Evolutionary conservation across 352 stramenopile genomes (phyloP).

Genomic region (Phytophthora kernoviae): DNA sequence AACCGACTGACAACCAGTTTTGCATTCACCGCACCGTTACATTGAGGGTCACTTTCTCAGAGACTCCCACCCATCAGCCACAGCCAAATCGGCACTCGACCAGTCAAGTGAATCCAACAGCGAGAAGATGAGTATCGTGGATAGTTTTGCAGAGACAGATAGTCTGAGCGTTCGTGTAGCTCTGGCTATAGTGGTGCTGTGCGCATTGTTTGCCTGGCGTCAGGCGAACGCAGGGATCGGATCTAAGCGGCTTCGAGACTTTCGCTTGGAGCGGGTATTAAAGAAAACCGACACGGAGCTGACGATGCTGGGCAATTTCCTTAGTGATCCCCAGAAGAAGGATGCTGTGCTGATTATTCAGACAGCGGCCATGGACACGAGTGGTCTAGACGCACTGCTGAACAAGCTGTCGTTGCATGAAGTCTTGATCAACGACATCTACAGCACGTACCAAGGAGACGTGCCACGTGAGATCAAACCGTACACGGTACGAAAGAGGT

Average conservation of each 20-base stretch:
- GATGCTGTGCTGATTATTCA: constrained; percentile 72
- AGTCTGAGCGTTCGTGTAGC: constrained; percentile 27
- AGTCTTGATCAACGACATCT: constrained; percentile 85
- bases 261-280: constrained; percentile 67
- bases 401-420: constrained; percentile 62
- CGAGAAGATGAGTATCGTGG: too few species aligned
- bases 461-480: constrained; percentile 73
- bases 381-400: constrained; percentile 48
- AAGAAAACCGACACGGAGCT: constrained; percentile 70
- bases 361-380: constrained; percentile 59
- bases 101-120: background rate
- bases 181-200: constrained; percentile 29
- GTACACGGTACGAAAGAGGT: constrained; percentile 53
- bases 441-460: constrained; percentile 79
- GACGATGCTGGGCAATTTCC: constrained; percentile 73
- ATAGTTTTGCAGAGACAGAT: background rate
- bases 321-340: constrained; percentile 59
- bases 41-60: too few species aligned
- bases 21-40: too few species aligned
- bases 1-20: too few species aligned
- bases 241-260: constrained; percentile 51
- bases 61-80: too few species aligned
- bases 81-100: background rate
- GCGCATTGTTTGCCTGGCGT: constrained; percentile 37
- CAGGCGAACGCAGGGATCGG: constrained; percentile 29